Conservation (phyloP, 108 stramenopile species). For the Schizochytrium sp. region DNA sequence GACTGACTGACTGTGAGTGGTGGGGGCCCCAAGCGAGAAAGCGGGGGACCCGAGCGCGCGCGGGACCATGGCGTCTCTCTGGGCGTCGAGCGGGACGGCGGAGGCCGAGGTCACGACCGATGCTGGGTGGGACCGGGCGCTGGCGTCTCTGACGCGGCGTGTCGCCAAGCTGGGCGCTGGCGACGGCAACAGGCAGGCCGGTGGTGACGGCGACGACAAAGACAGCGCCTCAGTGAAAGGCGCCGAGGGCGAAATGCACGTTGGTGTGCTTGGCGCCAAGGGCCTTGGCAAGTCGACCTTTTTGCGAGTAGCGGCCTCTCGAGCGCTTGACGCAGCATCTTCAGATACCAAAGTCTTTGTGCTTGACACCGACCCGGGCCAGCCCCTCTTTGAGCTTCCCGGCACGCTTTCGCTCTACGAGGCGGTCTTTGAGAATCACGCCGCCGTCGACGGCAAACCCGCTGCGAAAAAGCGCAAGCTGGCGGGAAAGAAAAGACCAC, state of each 20-base stretch:
- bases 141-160: too few species aligned
- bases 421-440: neutral
- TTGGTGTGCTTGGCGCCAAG: neutral
- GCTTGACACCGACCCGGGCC: neutral
- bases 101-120: too few species aligned
- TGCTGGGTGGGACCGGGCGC: too few species aligned
- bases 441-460: neutral
- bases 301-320: neutral
- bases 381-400: neutral
- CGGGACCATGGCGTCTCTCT: too few species aligned
- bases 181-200: too few species aligned
- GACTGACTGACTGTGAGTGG: too few species aligned
- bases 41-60: too few species aligned
- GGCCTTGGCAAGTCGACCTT: neutral
- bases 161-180: too few species aligned
- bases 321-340: neutral
- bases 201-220: too few species aligned
- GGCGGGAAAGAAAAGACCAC: neutral
- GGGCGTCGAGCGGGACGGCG: too few species aligned
- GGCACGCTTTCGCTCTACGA: neutral
- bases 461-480: neutral
- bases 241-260: neutral
- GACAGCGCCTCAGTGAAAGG: too few species aligned
- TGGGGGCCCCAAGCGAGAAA: too few species aligned
- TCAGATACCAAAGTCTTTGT: neutral